These are phyloP conservation scores for Phytophthora colocasiae DNA, from an alignment of 352 stramenopile species.

Conservation along the genomic window DNA sequence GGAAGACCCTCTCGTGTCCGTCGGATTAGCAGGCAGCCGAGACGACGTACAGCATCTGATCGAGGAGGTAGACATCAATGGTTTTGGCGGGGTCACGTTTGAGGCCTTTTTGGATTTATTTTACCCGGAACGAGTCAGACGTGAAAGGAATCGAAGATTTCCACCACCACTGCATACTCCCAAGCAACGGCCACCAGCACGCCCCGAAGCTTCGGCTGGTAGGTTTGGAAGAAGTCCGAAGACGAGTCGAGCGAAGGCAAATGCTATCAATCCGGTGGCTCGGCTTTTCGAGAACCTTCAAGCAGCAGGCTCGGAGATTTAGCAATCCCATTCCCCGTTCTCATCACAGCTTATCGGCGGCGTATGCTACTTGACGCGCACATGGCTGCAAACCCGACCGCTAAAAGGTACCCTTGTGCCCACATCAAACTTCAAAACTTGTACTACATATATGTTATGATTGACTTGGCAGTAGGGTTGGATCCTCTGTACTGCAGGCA, in stretches of 20 bases:
- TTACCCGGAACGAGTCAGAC: conserved; percentile 62
- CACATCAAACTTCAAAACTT: not conserved
- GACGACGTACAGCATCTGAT: conserved; percentile 83
- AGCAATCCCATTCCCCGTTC: conserved; percentile 72
- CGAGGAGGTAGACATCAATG: conserved; percentile 69
- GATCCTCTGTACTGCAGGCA: conserved; percentile 57
- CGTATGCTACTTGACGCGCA: conserved; percentile 86
- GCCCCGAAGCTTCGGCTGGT: conserved; percentile 8
- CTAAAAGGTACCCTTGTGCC: conserved; percentile 42
- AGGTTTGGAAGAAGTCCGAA: conserved; percentile 16
- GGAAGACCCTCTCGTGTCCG: conserved; percentile 88
- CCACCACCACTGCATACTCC: conserved; percentile 47
- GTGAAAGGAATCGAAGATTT: conserved; percentile 23
- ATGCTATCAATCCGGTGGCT: conserved; percentile 61
- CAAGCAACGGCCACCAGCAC: conserved; percentile 38
- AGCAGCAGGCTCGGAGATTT: conserved; percentile 78
- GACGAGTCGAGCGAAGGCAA: conserved; percentile 6
- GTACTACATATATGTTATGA: too few relatives aligned
- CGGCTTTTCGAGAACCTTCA: conserved; percentile 85
- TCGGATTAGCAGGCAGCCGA: conserved; percentile 75
- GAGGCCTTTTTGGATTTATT: conserved; percentile 78
- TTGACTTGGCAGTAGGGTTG: conserved; percentile 24
- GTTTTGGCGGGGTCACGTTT: conserved; percentile 76
- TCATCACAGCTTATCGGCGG: conserved; percentile 82
- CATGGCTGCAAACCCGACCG: conserved; percentile 72